These are phyloP conservation scores for Blastobotrys arbuscula DNA, from an alignment of 1,139 yeast genomes.

Conservation along the genomic window DNA sequence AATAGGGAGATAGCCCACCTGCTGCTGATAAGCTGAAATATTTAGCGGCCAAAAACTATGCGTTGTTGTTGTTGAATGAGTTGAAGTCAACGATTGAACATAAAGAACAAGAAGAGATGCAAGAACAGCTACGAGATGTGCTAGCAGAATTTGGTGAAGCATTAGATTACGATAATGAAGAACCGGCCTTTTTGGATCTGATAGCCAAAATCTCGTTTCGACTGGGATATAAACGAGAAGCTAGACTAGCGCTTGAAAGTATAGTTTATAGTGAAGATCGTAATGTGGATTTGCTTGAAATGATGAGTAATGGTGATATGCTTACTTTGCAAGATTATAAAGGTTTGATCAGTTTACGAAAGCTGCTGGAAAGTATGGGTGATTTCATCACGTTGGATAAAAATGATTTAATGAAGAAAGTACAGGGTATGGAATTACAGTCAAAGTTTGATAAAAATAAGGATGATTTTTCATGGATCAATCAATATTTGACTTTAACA, in stretches of 20 bases:
- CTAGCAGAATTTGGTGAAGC: slow-evolving; percentile 33
- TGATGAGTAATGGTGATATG: slow-evolving; percentile 19
- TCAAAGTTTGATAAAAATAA: slow-evolving; percentile 8
- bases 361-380: slow-evolving; percentile 25
- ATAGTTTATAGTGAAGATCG: slow-evolving; percentile 35
- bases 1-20: slow-evolving; percentile 45
- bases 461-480: slow-evolving; percentile 22
- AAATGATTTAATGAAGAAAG: slow-evolving; percentile 15
- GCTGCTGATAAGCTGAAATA: slow-evolving; percentile 68
- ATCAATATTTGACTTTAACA: slow-evolving; percentile 1
- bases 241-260: slow-evolving; percentile 62
- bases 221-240: slow-evolving; percentile 41
- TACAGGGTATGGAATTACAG: slow-evolving; percentile 15
- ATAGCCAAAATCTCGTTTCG: slow-evolving; percentile 26
- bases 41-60: slow-evolving; percentile 75
- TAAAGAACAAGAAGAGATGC: slow-evolving; percentile 24
- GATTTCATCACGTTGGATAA: slow-evolving; percentile 22
- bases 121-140: slow-evolving; percentile 28
- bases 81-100: slow-evolving; percentile 30
- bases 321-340: slow-evolving; percentile 24
- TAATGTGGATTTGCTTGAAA: slow-evolving; percentile 24
- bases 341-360: slow-evolving; percentile 23
- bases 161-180: slow-evolving; percentile 32
- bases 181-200: slow-evolving; percentile 28
- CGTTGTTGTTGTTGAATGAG: slow-evolving; percentile 59